Base-by-base conservation (phyloP, 2,329 filamentous ascomycete species). In the Pyrenochaeta sp. region DNA sequence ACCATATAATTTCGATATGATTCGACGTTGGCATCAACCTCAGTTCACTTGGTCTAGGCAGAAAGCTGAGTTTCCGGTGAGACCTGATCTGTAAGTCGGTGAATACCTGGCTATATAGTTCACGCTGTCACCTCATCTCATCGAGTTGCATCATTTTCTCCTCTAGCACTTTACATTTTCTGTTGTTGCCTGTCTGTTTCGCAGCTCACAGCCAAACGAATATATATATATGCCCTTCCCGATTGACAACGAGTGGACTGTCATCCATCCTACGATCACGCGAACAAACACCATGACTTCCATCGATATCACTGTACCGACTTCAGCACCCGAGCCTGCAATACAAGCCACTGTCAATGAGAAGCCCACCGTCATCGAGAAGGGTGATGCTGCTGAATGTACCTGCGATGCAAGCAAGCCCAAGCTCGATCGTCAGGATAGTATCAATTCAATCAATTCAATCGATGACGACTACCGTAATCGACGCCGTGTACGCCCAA, bases 231-330 rank as follows among this genome's bases (percentile, higher is more conserved):
- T 67, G 63, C 62, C 48, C 57, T 52, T 55, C n/a, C 32, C 50
- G 10, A 51, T 45, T n/a, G 61, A 63, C 3, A 50, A 60, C 36
- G 59, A 63, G 52, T 68, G 61, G 63, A 58, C 60, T 31, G 15
- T 61, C 40, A 51, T 68, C 35, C 46, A 56, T 36, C 52, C 45
- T 33, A 51, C 27, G 18, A 45, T n/a, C 5, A 43, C 39, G 20
- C 7, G 12, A 12, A 42, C 49, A 49, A 39, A 51, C 31, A 41
- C 44, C 37, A 51, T 57, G 44, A 27, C 56, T 11, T 32, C 46
- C 39, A 46, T 46, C 42, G 23, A 49, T 7, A 33, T 37, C 7
- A 23, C 29, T 12, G 35, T 32, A 15, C 9, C 36, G 4, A 33
- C 45, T 40, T 21, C 39, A 43, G 37, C 44, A 30, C n/a, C 49